A percentile compares a stretch with the other conserved stretches of the same genome.
Evolutionary conservation across 2,329 filamentous ascomycete genomes (phyloP).

Genomic region (Setomelanomma holmii): DNA sequence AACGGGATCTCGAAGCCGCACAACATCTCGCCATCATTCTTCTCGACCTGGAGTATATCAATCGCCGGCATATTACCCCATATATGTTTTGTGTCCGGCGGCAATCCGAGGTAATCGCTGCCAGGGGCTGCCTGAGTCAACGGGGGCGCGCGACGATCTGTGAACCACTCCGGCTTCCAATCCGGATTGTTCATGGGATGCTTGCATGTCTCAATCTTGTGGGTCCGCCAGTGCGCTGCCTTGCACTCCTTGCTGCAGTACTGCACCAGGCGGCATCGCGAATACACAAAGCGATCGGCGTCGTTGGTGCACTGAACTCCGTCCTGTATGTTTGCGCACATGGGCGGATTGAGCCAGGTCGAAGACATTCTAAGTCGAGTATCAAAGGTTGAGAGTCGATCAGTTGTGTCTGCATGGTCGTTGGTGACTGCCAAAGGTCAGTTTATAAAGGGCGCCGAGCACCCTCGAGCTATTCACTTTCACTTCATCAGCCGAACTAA

Average conservation of each 20-base stretch:
- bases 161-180: not conserved
- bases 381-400: not conserved
- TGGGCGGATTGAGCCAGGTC: not conserved
- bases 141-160: not conserved
- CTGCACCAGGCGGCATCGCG: not conserved
- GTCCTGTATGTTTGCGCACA: not conserved
- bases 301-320: not conserved
- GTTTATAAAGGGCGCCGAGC: not conserved
- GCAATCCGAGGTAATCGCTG: not conserved
- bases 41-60: conserved; percentile 45
- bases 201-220: not conserved
- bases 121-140: not conserved
- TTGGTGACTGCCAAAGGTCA: not conserved
- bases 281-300: not conserved
- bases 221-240: not conserved
- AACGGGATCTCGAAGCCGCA: conserved; percentile 50
- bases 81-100: conserved; percentile 22
- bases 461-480: not conserved
- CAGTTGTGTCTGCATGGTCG: not conserved
- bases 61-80: conserved; percentile 54
- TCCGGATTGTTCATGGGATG: not conserved
- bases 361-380: not conserved
- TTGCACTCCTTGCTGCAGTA: not conserved
- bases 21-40: conserved; percentile 40
- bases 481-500: no score